phyloP scores from a whole-genome alignment of 257 asterid genomes.

The Solanum bulbocastanum region DNA sequence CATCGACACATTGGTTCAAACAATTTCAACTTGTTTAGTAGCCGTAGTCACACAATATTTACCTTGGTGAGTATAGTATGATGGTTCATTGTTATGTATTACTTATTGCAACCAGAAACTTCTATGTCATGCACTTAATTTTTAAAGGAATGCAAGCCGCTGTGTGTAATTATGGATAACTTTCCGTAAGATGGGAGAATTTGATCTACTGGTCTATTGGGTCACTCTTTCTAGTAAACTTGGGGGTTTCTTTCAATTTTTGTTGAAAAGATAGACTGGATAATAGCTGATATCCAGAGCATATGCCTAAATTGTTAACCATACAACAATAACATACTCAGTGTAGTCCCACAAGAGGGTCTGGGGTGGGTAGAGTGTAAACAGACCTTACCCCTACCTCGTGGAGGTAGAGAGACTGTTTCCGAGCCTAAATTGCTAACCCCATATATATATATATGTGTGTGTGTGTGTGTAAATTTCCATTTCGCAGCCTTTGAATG shows the following conservation, averaged over 20 bases:
- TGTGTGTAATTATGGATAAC: neutral
- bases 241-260: neutral
- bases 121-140: neutral
- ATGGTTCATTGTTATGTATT: neutral
- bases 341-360: neutral
- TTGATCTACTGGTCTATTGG: neutral
- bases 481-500: neutral
- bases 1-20: constrained; percentile 99
- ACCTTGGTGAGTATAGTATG: constrained; percentile 61
- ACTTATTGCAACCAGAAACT: neutral
- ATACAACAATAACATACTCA: neutral
- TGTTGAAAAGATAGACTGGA: neutral
- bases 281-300: neutral
- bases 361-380: neutral
- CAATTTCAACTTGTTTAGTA: constrained; percentile 93
- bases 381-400: neutral
- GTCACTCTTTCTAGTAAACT: neutral
- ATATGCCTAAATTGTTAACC: neutral
- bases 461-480: neutral
- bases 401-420: neutral
- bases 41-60: constrained; percentile 99
- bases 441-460: neutral
- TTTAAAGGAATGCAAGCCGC: neutral
- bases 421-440: neutral
- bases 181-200: neutral